Conservation (phyloP, 192 early-diverging fungal genomes). For the Mortierella claussenii region DNA sequence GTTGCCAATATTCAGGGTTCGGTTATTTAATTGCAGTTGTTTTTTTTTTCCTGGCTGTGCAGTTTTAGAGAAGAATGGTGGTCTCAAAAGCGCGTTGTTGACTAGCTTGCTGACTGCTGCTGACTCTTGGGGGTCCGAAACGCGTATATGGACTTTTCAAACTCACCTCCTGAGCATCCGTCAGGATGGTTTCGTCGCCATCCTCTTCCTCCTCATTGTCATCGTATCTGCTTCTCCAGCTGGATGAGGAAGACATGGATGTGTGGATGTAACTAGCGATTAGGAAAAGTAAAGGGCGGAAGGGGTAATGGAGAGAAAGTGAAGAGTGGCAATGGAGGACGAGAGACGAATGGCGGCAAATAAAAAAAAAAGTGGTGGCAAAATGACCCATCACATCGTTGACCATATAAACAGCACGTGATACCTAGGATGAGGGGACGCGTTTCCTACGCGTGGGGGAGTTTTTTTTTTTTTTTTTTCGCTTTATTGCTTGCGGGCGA, state of each 20-base stretch:
- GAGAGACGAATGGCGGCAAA: too few species aligned
- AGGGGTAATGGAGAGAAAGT: background rate
- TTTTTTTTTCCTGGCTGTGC: too few species aligned
- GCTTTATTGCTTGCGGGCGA: too few species aligned
- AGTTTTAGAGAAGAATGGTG: too few species aligned
- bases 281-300: background rate
- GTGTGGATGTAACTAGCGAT: background rate
- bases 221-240: conserved; percentile 44
- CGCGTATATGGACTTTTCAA: too few species aligned
- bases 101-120: too few species aligned
- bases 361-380: conserved; percentile 49
- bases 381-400: background rate
- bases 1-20: background rate
- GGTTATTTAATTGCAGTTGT: too few species aligned
- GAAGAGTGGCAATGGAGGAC: conserved; percentile 1
- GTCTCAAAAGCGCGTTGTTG: too few species aligned
- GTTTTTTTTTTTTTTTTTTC: too few species aligned
- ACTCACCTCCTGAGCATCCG: conserved; percentile 52
- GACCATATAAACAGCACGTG: background rate
- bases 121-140: too few species aligned
- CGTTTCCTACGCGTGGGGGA: too few species aligned
- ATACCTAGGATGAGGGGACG: too few species aligned
- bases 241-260: conserved; percentile 30
- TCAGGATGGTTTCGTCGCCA: conserved; percentile 38
- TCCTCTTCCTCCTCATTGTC: conserved; percentile 49